Evolutionary conservation across 768 basidiomycete species (phyloP), one percentile per base, ranked within the genome.

Genomic region (Sporobolomyces phaffii): DNA sequence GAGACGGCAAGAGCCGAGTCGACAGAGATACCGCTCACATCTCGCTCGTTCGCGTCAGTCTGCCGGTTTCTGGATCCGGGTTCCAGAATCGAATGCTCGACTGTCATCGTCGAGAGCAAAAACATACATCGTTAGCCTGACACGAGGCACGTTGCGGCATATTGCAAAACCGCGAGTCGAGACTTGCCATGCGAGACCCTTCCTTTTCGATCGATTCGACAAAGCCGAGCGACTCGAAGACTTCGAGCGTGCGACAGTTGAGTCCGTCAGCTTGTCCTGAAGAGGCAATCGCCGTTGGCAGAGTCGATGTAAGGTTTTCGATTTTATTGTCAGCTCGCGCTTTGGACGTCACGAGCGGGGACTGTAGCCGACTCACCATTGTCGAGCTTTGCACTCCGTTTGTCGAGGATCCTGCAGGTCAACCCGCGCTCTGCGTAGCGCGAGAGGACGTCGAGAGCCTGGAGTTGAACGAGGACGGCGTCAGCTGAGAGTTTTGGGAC

Each of bases 241-340:
- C 56, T 62, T 75, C 75, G 38, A 75, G 56, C 24, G 75, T 68
- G 17, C 75, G 60, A 26, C 62, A 70, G 66, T 75, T 68, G 26
- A 74, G 60, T 1, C 75, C 75, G 41, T 75, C 75, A 0, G 75
- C 75, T 38, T 75, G 75, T 7, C 75, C 74, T 60, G 72, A 24
- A 24, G 3, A 13, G 7, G 20, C 20, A 45, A 45, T 17, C 18
- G 44, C 24, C 13, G 22, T 45, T 38, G 3, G 11, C 13, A 7
- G 24, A 26, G n/a, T 1, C 13, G 17, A 10, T 20, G 34, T 22
- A 41, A 11, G 33, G 11, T 2, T 7, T 28, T 40, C n/a, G 24
- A 52, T 43, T 15, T 3, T 7, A 2, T 48, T 24, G 22, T 24
- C 53, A 1, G 4, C 52, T 2, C 24, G 38, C 14, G n/a, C n/a